A percentile compares a stretch with the other conserved stretches of the same genome.
phyloP scores from a whole-genome alignment of 805 yeast species.

The Ogataea nitratoaversa region DNA sequence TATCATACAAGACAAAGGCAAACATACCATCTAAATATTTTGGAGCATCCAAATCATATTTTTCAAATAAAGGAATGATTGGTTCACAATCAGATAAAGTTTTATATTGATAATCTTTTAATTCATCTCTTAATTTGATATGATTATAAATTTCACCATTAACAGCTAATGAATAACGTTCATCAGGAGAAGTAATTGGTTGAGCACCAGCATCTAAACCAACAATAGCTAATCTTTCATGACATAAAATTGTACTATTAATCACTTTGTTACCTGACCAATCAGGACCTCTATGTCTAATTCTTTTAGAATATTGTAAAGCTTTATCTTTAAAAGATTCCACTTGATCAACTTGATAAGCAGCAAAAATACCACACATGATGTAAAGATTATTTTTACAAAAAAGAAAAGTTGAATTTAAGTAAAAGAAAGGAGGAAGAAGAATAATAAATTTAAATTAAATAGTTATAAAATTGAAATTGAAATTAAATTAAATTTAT shows the following conservation, averaged over 20 bases:
- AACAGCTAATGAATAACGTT: conserved; percentile 70
- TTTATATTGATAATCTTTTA: conserved; percentile 69
- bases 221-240: conserved; percentile 96
- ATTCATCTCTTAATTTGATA: conserved; percentile 76
- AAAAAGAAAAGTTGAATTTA: neutral
- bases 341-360: conserved; percentile 76
- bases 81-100: conserved; percentile 96
- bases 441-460: no score
- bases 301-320: conserved; percentile 82
- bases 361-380: conserved; percentile 99
- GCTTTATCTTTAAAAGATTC: conserved; percentile 83
- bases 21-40: conserved; percentile 96
- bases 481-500: no score
- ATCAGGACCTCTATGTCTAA: conserved; percentile 99
- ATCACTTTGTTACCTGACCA: conserved; percentile 89
- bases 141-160: conserved; percentile 99
- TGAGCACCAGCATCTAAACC: conserved; percentile 98
- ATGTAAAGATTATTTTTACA: conserved; percentile 2
- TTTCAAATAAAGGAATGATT: conserved; percentile 85
- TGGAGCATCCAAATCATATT: conserved; percentile 88
- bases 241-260: conserved; percentile 80
- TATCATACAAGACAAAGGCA: conserved; percentile 90
- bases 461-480: no score
- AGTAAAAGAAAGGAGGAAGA: neutral
- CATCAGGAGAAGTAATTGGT: conserved; percentile 84